Evolutionary conservation across 2,329 filamentous ascomycete genomes (phyloP), one percentile per base, ranked within the genome.

Genomic region (Dothideomycetes sp.): DNA sequence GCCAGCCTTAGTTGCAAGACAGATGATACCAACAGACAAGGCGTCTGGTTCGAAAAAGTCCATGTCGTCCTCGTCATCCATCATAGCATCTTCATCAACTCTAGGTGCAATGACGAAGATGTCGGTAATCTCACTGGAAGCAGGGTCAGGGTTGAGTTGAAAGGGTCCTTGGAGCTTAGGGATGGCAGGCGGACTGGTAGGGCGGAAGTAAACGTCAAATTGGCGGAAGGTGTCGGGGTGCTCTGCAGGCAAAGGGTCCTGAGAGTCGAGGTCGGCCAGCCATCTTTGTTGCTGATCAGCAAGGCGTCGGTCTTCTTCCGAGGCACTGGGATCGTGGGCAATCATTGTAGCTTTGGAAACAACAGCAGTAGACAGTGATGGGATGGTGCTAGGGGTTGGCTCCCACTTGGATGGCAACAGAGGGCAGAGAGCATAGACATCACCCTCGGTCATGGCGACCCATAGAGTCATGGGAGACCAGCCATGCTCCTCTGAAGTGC

Each of bases 381-480:
- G 83, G 11, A 94, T 77, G 22, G 91, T 68, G 0, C 82, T 81
- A 2, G 79, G 72, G n/a, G 61, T 47, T 51, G 61, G 79, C 17
- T 84, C 77, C 87, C 89, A 96, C 51, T 81, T 85, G 37, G 79
- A 78, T 1, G 91, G 91, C 22, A 98, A 68, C 31, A 98, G 70
- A 2, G 91, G 91, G 55, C 88, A 95, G 7, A 98, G 67, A 2
- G 89, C 88, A 55, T 98, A 98, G 4, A 96, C 74, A 54, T 95
- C 88, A 3, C 91, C 91, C 44, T 86, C 83, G 29, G 78, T 77
- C 83, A 95, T 98, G n/a, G 88, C 87, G 37, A 96, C 68, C 85
- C 89, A 98, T 9, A 98, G 69, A 0, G 91, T 96, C 84, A 95
- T 95, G 8, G 88, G 78, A 5, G 87, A 84, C 91, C 91, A 98